A percentile compares a stretch with the other conserved stretches of the same genome.
phyloP scores from a whole-genome alignment of 2,329 filamentous ascomycete species.

The Penicillium sp. region DNA sequence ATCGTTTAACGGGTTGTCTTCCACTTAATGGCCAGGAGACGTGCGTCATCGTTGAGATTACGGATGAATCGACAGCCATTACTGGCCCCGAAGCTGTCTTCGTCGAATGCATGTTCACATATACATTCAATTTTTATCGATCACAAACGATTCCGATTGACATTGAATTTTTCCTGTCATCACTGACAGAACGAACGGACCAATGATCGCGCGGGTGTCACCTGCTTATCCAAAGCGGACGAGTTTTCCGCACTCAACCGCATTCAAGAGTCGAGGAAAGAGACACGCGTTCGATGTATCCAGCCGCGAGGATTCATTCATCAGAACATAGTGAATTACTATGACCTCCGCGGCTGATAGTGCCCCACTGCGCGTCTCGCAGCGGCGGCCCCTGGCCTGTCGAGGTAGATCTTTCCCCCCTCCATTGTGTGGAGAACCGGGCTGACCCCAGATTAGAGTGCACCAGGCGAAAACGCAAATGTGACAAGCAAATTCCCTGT shows the following conservation, averaged over 20 bases:
- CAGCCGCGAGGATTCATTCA: not conserved
- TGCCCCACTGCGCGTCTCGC: slow-evolving; percentile 20
- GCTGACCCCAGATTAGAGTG: slow-evolving; percentile 22
- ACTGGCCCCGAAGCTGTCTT: too few relatives aligned
- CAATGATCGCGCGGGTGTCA: not conserved
- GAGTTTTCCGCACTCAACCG: not conserved
- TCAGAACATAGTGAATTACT: not conserved
- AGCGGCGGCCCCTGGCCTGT: slow-evolving; percentile 25
- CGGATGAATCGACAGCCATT: too few relatives aligned
- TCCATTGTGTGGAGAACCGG: not conserved
- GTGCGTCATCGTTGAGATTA: too few relatives aligned
- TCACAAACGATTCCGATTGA: too few relatives aligned
- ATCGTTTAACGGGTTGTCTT: too few relatives aligned
- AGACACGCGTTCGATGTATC: not conserved
- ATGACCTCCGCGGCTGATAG: slow-evolving; percentile 13
- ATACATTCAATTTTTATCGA: too few relatives aligned
- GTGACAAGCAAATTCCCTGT: slow-evolving; percentile 26
- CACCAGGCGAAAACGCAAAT: slow-evolving; percentile 27
- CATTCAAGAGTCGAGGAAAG: not conserved
- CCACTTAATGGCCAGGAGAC: too few relatives aligned
- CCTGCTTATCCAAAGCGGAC: not conserved
- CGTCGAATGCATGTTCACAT: too few relatives aligned
- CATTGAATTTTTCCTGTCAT: not conserved
- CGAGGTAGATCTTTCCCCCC: slow-evolving; percentile 17
- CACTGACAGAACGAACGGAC: not conserved